Evolutionary conservation across 805 yeast species (phyloP).

Genomic region (Metschnikowia koreensis): DNA sequence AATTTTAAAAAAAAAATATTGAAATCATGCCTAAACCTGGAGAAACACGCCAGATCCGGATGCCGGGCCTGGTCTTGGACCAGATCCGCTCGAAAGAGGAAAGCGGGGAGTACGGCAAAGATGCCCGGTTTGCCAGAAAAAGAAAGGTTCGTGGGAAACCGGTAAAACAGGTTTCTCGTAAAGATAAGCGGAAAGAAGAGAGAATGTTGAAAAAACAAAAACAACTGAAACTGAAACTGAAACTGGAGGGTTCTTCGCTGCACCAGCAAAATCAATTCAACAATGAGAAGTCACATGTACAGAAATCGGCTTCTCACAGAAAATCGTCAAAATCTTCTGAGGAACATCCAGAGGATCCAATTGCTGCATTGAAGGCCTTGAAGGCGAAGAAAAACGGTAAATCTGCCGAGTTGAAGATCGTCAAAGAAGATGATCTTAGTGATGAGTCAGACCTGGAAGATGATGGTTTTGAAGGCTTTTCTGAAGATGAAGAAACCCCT

Average conservation of each 20-base stretch:
- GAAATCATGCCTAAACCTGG: conserved; percentile 11
- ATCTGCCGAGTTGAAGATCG: conserved; percentile 6
- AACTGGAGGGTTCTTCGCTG: not conserved
- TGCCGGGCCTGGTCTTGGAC: conserved; percentile 56
- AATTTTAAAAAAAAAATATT: not conserved
- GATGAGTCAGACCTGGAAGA: conserved; percentile 7
- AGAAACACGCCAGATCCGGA: conserved; percentile 46
- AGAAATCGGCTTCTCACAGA: not conserved
- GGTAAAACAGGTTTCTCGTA: conserved; percentile 27
- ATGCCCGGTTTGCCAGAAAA: conserved; percentile 23
- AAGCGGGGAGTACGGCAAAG: conserved; percentile 44
- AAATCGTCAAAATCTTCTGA: conserved; percentile 5
- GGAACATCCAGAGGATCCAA: conserved; percentile 19
- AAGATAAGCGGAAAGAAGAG: conserved; percentile 37
- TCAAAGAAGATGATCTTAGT: conserved; percentile 7
- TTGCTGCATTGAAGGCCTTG: conserved; percentile 18
- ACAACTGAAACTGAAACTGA: conserved; percentile 2
- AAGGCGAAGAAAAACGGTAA: conserved; percentile 10
- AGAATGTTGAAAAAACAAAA: conserved; percentile 33
- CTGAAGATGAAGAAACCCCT: not conserved
- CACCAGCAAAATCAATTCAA: not conserved
- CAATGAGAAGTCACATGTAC: not conserved
- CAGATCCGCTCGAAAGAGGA: conserved; percentile 44
- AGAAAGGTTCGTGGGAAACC: conserved; percentile 23
- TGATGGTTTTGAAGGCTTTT: conserved; percentile 3